phyloP scores from a whole-genome alignment of 139 green algal species.

The Chloropicon primus region DNA sequence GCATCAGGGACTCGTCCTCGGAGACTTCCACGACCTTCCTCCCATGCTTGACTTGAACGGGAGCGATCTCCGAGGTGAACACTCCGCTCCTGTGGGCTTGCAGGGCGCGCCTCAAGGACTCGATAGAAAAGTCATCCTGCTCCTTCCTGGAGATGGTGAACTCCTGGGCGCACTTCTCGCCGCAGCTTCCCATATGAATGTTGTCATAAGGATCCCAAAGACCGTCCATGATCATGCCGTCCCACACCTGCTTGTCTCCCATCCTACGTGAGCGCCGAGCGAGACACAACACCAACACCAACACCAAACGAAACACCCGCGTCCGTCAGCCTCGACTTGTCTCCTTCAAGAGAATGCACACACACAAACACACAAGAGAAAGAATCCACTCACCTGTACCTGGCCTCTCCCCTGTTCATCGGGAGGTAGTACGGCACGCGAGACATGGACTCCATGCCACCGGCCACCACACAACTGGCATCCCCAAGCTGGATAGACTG shows the following conservation, averaged over 20 bases:
- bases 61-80: slow-evolving; percentile 42
- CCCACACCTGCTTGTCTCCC: slow-evolving; percentile 36
- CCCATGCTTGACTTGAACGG: slow-evolving; percentile 24
- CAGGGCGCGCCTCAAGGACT: slow-evolving; percentile 34
- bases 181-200: slow-evolving; percentile 73
- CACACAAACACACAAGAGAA: too few species aligned
- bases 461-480: slow-evolving; percentile 54
- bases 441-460: slow-evolving; percentile 86
- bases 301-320: too few species aligned
- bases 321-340: too few species aligned
- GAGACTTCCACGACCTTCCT: background rate
- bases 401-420: slow-evolving; percentile 22
- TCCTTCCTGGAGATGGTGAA: slow-evolving; percentile 40
- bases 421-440: slow-evolving; percentile 74
- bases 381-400: too few species aligned
- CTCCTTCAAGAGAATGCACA: too few species aligned
- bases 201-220: slow-evolving; percentile 65
- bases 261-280: too few species aligned
- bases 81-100: slow-evolving; percentile 23
- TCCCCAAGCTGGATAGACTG: slow-evolving; percentile 50
- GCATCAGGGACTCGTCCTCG: slow-evolving; percentile 40
- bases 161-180: slow-evolving; percentile 39
- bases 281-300: too few species aligned
- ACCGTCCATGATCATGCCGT: slow-evolving; percentile 37
- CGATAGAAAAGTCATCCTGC: slow-evolving; percentile 57